These are phyloP conservation scores for Phytophthora pistaciae DNA, from an alignment of 352 stramenopile species.

Conservation along the genomic window DNA sequence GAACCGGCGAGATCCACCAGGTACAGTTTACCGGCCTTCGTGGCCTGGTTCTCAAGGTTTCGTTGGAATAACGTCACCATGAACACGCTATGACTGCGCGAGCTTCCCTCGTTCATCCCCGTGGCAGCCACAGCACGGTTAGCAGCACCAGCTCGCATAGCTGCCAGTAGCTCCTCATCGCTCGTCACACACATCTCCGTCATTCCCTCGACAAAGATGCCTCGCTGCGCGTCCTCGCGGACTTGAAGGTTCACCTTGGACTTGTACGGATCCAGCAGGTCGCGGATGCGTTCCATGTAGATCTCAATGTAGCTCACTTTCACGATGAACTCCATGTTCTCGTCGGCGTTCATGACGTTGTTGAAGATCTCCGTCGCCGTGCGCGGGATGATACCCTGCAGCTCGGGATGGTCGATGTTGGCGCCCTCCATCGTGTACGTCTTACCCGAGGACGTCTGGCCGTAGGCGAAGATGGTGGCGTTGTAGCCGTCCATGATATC, in stretches of 20 bases:
- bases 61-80: constrained; percentile 92
- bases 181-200: constrained; percentile 94
- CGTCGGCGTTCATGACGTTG: constrained; percentile 85
- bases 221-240: constrained; percentile 87
- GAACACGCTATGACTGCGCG: constrained; percentile 93
- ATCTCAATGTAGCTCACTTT: constrained; percentile 97
- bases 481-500: constrained; percentile 95
- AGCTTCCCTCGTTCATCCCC: constrained; percentile 95
- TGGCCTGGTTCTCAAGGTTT: constrained; percentile 89
- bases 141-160: constrained; percentile 82
- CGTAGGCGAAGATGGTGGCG: constrained; percentile 95
- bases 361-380: constrained; percentile 91
- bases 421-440: constrained; percentile 53
- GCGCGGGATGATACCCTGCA: constrained; percentile 90
- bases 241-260: constrained; percentile 93
- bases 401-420: constrained; percentile 86
- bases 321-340: constrained; percentile 94
- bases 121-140: constrained; percentile 92
- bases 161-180: constrained; percentile 87
- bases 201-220: constrained; percentile 95
- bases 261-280: constrained; percentile 93
- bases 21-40: constrained; percentile 92
- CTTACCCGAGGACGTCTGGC: constrained; percentile 86
- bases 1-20: constrained; percentile 95
- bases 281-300: constrained; percentile 96